Evolutionary conservation across 768 basidiomycete genomes (phyloP), one percentile per base, ranked within the genome.

Genomic region (Tulasnella calospora): DNA sequence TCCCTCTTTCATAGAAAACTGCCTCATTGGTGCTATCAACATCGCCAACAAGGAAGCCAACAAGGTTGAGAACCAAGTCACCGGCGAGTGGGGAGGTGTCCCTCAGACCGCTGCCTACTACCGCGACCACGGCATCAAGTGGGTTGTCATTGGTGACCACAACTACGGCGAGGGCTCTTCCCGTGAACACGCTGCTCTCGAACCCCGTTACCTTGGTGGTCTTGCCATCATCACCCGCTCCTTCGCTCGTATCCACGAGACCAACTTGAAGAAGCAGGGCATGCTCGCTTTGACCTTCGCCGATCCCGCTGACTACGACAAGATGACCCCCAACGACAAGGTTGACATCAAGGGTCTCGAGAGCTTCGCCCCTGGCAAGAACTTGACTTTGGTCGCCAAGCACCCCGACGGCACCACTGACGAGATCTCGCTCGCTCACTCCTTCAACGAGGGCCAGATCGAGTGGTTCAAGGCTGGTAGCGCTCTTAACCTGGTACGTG

Each of bases 91-190:
- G 84, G 94, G 87, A 40, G 88, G 89, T 78, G 95, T 99, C 79
- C 97, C 97, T 19, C 88, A 92, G 84, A 91, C 91, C 76, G 97
- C 89, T 79, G 92, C 92, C 73, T 87, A 90, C 84, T 99, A 99
- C 89, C 94, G 96, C 79, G 93, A 95, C 82, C 84, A 90, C 77
- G 94, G 92, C 81, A 89, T 95, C 86, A 92, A 96, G 85, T 99
- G 98, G 98, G 95, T 99, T 80, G 97, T 98, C 82, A 88, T 99
- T 82, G 98, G 98, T 84, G 93, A 94, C 86, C 89, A 90, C 86
- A 95, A 96, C 89, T 98, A 98, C 86, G 96, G 96, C 84, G 96
- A 98, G 87, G 96, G 96, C 83, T 98, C 96, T 17, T 97, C 96
- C 77, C 95, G 96, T 85, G 96, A 98, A 86, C 96, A 98, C 86